Conservation (phyloP, 1,284 basidiomycete genomes). For the Malassezia psittaci region DNA sequence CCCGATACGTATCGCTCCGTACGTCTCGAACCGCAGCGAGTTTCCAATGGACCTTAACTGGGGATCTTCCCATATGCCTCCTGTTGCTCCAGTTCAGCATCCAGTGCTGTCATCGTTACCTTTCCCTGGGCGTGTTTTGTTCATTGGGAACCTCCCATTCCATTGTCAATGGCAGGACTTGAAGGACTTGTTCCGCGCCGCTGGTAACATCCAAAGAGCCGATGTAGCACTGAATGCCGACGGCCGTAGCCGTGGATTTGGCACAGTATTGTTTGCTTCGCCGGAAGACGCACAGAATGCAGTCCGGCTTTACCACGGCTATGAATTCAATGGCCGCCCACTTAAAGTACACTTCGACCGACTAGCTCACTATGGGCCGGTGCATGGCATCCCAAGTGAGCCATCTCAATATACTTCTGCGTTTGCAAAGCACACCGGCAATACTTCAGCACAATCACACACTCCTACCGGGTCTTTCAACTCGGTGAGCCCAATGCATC, state of each 20-base stretch:
- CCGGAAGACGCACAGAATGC: slow-evolving; percentile 83
- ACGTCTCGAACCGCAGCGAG: too few relatives aligned
- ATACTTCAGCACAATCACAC: too few relatives aligned
- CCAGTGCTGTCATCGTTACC: slow-evolving; percentile 5
- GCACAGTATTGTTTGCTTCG: slow-evolving; percentile 79
- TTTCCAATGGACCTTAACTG: too few relatives aligned
- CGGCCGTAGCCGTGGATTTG: slow-evolving; percentile 81
- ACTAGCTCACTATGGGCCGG: slow-evolving; percentile 21
- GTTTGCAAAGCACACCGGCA: slow-evolving; percentile 12
- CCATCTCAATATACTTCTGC: slow-evolving; percentile 45
- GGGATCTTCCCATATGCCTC: background rate
- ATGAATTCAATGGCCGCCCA: slow-evolving; percentile 71
- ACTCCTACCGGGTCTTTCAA: too few relatives aligned
- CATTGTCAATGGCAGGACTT: slow-evolving; percentile 48
- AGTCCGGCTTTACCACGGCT: slow-evolving; percentile 54
- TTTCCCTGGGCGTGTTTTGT: slow-evolving; percentile 42
- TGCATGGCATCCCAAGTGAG: slow-evolving; percentile 29
- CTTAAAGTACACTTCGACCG: slow-evolving; percentile 75
- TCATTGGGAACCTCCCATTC: slow-evolving; percentile 45
- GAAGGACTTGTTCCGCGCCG: slow-evolving; percentile 42
- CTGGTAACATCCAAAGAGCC: slow-evolving; percentile 72
- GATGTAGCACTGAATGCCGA: slow-evolving; percentile 86
- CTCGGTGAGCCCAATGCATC: too few relatives aligned
- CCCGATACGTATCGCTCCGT: background rate
- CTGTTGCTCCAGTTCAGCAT: background rate